These are phyloP conservation scores for Coniochaeta sp. DNA, from an alignment of 2,329 filamentous ascomycete species.

Conservation along the genomic window DNA sequence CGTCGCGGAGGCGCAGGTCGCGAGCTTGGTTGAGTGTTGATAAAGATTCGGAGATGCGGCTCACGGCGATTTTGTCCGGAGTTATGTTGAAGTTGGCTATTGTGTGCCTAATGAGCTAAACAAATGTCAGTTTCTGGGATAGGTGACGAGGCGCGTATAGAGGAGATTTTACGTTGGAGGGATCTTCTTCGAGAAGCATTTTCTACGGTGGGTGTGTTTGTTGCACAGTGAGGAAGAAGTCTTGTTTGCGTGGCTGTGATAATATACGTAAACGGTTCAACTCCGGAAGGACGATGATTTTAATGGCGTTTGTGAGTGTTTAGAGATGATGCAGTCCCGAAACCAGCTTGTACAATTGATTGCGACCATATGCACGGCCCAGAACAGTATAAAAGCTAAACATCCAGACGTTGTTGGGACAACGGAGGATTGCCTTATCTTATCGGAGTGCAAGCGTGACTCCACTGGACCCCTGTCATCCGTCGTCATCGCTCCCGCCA, in stretches of 20 bases:
- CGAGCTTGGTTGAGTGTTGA: slow-evolving; percentile 78
- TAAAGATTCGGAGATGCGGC: slow-evolving; percentile 78
- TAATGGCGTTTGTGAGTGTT: not conserved
- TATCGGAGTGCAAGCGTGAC: slow-evolving; percentile 10
- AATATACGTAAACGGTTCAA: too few species aligned
- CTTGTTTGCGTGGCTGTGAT: not conserved
- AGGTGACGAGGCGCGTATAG: not conserved
- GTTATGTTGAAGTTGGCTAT: slow-evolving; percentile 92
- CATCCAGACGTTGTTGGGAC: slow-evolving; percentile 11
- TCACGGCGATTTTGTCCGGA: slow-evolving; percentile 76
- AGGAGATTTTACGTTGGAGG: slow-evolving; percentile 57
- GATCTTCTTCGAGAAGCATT: slow-evolving; percentile 94
- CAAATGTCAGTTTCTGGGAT: slow-evolving; percentile 24
- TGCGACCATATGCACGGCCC: too few species aligned
- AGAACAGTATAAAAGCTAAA: too few species aligned
- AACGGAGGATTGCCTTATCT: slow-evolving; percentile 14
- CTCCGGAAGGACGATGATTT: too few species aligned
- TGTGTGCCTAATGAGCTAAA: slow-evolving; percentile 81
- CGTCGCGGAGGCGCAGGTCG: slow-evolving; percentile 65
- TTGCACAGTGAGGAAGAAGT: not conserved
- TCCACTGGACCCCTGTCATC: slow-evolving; percentile 1
- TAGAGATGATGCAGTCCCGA: not conserved
- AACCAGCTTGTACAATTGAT: not conserved
- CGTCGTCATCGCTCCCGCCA: slow-evolving; percentile 13
- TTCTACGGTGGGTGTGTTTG: slow-evolving; percentile 29